Evolutionary conservation across 1,284 basidiomycete species (phyloP).

Genomic region (Cryptococcus sp.): DNA sequence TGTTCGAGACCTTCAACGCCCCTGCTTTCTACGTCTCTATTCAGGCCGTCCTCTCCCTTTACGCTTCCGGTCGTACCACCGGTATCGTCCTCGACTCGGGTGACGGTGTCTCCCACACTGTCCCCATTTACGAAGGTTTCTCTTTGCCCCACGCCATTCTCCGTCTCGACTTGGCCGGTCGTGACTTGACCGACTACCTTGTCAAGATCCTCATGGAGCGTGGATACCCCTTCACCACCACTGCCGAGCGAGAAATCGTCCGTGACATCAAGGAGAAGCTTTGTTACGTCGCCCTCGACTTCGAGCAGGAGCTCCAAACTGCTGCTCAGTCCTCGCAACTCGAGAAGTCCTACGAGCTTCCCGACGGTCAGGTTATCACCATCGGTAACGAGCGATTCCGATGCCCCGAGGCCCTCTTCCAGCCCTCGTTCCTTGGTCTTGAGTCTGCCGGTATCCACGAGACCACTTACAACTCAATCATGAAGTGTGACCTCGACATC

Average conservation of each 20-base stretch:
- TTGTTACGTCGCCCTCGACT: constrained; percentile 95
- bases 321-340: constrained; percentile 87
- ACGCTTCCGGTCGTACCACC: constrained; percentile 87
- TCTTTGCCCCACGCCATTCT: constrained; percentile 91
- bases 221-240: constrained; percentile 92
- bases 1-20: constrained; percentile 95
- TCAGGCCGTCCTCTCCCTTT: constrained; percentile 88
- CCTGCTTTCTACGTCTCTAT: constrained; percentile 92
- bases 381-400: constrained; percentile 98
- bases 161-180: constrained; percentile 91
- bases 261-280: constrained; percentile 99
- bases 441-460: constrained; percentile 95
- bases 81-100: constrained; percentile 94
- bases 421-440: constrained; percentile 88
- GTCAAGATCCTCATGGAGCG: constrained; percentile 93
- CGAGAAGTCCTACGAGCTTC: constrained; percentile 95
- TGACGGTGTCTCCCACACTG: constrained; percentile 91
- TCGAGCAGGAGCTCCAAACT: constrained; percentile 93
- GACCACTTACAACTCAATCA: constrained; percentile 87
- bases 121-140: constrained; percentile 95
- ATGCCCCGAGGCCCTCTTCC: constrained; percentile 95
- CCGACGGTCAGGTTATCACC: constrained; percentile 95
- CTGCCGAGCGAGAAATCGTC: constrained; percentile 92
- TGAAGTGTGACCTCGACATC: constrained; percentile 64
- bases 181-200: constrained; percentile 90